Evolutionary conservation across 164 flowering plant genomes (phyloP).

Genomic region (Houttuynia cordata): DNA sequence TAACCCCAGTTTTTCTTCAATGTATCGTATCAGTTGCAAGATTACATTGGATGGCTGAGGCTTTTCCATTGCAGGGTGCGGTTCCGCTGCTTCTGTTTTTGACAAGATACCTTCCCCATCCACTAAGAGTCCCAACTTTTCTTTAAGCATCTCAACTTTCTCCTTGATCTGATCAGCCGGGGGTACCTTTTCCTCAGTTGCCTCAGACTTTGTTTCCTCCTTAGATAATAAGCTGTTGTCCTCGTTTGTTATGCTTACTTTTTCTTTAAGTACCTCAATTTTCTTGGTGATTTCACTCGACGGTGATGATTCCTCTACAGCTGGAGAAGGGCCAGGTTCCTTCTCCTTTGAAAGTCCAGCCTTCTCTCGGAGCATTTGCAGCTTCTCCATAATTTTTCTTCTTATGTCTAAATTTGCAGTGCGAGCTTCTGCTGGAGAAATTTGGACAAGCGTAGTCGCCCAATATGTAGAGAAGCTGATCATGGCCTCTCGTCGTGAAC

Average conservation of each 20-base stretch:
- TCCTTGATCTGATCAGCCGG: background rate
- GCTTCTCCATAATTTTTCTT: background rate
- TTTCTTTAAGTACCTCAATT: background rate
- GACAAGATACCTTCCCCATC: background rate
- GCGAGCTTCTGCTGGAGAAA: background rate
- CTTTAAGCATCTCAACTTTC: background rate
- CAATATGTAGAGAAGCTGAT: background rate
- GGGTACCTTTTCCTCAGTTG: background rate
- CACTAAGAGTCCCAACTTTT: background rate
- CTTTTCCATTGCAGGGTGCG: background rate
- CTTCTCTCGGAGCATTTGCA: background rate
- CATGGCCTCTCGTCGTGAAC: background rate
- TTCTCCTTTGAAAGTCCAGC: background rate
- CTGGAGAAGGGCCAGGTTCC: background rate
- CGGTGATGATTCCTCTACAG: background rate
- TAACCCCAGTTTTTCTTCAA: background rate
- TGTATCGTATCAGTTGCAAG: background rate
- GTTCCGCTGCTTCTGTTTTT: background rate
- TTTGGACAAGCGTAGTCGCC: background rate
- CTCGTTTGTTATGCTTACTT: background rate
- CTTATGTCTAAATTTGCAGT: background rate
- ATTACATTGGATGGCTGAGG: background rate
- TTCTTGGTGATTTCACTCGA: background rate
- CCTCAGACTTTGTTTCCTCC: background rate
- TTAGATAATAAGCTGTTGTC: background rate